Percentiles rank a stretch among this genome's conserved stretches.
Evolutionary conservation across 371 early-diverging fungal species (phyloP).

Genomic region (Rhizopus arrhizus): DNA sequence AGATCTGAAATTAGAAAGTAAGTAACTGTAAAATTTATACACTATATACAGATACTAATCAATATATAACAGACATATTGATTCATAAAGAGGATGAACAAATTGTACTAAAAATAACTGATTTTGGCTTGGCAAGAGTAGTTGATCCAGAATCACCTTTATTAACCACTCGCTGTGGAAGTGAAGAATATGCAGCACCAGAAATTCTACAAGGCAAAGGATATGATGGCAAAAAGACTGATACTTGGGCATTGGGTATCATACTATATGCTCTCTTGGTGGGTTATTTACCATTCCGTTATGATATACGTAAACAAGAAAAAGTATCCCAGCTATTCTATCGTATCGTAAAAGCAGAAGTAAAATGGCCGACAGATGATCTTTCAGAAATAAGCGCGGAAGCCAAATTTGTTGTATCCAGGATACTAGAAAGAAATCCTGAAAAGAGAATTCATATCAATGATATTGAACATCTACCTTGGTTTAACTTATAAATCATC

Average conservation of each 20-base stretch:
- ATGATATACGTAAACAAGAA: conserved; percentile 42
- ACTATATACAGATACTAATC: not conserved
- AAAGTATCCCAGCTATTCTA: conserved; percentile 51
- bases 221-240: conserved; percentile 68
- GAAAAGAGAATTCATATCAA: conserved; percentile 38
- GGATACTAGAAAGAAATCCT: conserved; percentile 42
- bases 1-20: conserved; percentile 81
- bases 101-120: conserved; percentile 61
- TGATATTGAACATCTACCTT: conserved; percentile 39
- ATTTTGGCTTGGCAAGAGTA: conserved; percentile 66
- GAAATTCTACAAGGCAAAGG: conserved; percentile 71
- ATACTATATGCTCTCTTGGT: conserved; percentile 66
- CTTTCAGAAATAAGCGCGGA: conserved; percentile 24
- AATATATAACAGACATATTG: conserved; percentile 24
- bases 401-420: conserved; percentile 44
- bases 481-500: conserved; percentile 27
- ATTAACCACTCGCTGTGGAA: conserved; percentile 66
- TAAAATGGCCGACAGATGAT: conserved; percentile 44
- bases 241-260: conserved; percentile 76
- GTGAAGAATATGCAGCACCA: conserved; percentile 86
- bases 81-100: conserved; percentile 26
- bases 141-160: conserved; percentile 48
- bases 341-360: conserved; percentile 48
- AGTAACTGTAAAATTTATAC: conserved; percentile 17
- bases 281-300: conserved; percentile 60